Conservation (phyloP, 345 rosid genomes). For the Iberis pinnata region DNA sequence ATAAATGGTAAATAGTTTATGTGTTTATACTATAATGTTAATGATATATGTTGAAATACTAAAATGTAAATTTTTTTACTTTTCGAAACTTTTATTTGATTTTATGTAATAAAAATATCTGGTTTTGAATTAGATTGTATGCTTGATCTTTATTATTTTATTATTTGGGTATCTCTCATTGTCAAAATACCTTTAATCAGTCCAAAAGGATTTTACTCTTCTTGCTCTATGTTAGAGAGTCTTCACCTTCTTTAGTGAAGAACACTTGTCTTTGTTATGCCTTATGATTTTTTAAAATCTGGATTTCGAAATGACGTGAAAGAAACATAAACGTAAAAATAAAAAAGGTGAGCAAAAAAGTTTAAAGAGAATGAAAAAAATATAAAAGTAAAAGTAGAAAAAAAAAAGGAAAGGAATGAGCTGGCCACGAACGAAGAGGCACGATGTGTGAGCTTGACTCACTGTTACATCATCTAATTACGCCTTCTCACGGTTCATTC, state of each 20-base stretch:
- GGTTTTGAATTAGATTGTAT: not conserved
- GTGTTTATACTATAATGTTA: no score
- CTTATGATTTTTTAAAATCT: no score
- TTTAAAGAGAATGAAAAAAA: not conserved
- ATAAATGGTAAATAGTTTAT: no score
- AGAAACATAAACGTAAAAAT: not conserved
- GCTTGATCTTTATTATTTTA: not conserved
- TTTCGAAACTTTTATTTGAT: no score
- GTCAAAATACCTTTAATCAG: not conserved
- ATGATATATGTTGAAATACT: no score
- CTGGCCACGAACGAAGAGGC: slow-evolving; percentile 15
- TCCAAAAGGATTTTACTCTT: not conserved
- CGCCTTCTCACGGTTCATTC: slow-evolving; percentile 8
- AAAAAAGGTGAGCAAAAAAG: not conserved
- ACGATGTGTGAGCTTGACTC: slow-evolving; percentile 14
- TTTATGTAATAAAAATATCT: not conserved
- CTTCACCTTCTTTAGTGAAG: not conserved
- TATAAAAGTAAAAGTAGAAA: not conserved
- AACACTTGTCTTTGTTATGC: not conserved
- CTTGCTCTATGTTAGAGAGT: slow-evolving; percentile 1
- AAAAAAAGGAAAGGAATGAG: slow-evolving; percentile 14
- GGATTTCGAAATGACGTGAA: slow-evolving; percentile 4
- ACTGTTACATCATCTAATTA: slow-evolving; percentile 12
- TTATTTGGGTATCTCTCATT: slow-evolving; percentile 2
- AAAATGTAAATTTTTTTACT: no score